Conservation (phyloP, 805 yeast species). For the Tetrapisispora namnaoensis region DNA sequence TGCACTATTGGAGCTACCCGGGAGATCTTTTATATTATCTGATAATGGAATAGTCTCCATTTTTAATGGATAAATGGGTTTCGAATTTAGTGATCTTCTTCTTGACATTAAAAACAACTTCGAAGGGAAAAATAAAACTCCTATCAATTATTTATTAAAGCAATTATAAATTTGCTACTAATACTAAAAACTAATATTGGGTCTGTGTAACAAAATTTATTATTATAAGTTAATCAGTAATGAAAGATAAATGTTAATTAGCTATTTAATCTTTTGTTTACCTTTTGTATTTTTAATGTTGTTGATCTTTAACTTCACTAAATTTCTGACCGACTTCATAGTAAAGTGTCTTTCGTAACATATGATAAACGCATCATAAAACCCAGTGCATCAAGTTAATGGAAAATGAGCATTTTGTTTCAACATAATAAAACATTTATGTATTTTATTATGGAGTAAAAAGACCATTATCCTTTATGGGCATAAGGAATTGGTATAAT, state of each 20-base stretch:
- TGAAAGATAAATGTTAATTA: background rate
- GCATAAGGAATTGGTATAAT: too few relatives aligned
- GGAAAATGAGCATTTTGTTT: too few relatives aligned
- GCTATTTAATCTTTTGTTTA: background rate
- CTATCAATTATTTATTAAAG: background rate
- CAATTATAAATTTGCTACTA: too few relatives aligned
- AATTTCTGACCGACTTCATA: background rate
- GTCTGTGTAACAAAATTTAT: too few relatives aligned
- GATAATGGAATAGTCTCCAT: conserved; percentile 19
- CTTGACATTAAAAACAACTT: background rate
- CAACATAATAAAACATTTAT: too few relatives aligned
- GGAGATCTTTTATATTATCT: conserved; percentile 1
- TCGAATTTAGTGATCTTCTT: conserved; percentile 4
- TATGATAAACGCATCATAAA: background rate
- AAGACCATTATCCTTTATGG: too few relatives aligned
- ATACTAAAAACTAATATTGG: too few relatives aligned
- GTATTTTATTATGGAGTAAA: too few relatives aligned
- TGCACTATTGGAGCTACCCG: background rate
- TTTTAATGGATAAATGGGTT: conserved; percentile 15
- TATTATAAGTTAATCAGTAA: too few relatives aligned
- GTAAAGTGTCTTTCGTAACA: background rate
- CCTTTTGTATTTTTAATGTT: background rate
- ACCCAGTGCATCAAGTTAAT: too few relatives aligned
- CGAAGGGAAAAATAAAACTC: background rate
- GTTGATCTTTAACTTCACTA: background rate